Evolutionary conservation across 2,329 filamentous ascomycete genomes (phyloP), one percentile per base, ranked within the genome.

Genomic region (Aspergillus ruber): DNA sequence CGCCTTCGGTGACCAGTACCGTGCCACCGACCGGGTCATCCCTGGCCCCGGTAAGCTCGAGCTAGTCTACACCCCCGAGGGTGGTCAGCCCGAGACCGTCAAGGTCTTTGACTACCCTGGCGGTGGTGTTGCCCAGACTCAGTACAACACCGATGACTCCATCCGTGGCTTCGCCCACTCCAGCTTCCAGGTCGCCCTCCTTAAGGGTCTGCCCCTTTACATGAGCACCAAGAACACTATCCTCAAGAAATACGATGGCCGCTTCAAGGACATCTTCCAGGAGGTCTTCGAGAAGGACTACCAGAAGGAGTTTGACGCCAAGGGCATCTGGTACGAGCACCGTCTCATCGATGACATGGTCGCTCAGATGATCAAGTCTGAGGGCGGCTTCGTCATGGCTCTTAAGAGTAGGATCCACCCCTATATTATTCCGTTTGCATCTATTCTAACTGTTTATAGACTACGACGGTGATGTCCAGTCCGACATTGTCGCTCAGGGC

Each of bases 151-250:
- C 21, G 85, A 93, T 64, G 93, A 96, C 70, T 93, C 87, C 66
- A 98, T 98, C 71, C 76, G 78, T 47, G 93, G 93, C 52, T 98
- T 98, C 65, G 93, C 93, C 48, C 93, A 97, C 68, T 87, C 93
- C 54, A 90, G 85, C 59, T 97, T 98, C 83, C 95, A 96, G 83
- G 82, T 96, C 58, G 91, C 93, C 29, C 75, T 97, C 41, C 78
- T 82, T 71, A 93, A 95, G 81, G 78, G 78, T 55, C 77, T 95
- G 57, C 93, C 93, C n/a, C 79, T 98, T 64, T 98, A 97, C 79
- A 94, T 97, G 91, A 95, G 89, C 81, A 98, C 93, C 74, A 98
- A 98, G 86, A 97, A 97, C 81, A 98, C 93, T 60, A 98, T 98
- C 62, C 78, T 98, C 60, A 98, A 98, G 81, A 91, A 90, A 73